phyloP scores from a whole-genome alignment of 2,329 filamentous ascomycete genomes.

The Aspergillus sp. region DNA sequence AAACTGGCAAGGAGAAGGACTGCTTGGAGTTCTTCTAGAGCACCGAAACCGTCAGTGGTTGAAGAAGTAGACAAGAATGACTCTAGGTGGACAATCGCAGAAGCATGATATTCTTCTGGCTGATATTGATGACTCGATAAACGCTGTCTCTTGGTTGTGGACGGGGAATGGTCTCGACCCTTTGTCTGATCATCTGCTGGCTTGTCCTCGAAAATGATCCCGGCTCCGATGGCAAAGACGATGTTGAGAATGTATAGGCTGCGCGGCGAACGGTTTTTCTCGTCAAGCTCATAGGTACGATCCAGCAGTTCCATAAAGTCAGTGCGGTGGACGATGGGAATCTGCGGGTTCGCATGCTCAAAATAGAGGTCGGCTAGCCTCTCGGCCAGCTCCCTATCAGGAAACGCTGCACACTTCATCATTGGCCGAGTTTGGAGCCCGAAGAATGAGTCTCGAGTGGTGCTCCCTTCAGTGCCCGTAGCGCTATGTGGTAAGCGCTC shows the following conservation, averaged over 20 bases:
- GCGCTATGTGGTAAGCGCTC: slow-evolving; percentile 53
- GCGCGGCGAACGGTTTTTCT: slow-evolving; percentile 67
- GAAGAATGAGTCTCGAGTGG: slow-evolving; percentile 95
- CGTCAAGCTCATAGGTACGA: slow-evolving; percentile 70
- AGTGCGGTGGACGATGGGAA: slow-evolving; percentile 83
- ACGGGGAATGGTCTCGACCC: slow-evolving; percentile 24
- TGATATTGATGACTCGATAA: slow-evolving; percentile 64
- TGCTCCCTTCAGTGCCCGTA: slow-evolving; percentile 63
- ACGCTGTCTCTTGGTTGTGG: slow-evolving; percentile 51
- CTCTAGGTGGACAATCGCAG: slow-evolving; percentile 88
- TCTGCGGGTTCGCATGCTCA: slow-evolving; percentile 93
- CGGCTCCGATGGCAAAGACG: slow-evolving; percentile 92
- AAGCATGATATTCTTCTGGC: slow-evolving; percentile 94
- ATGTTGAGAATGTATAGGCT: slow-evolving; percentile 96
- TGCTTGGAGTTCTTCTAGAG: slow-evolving; percentile 89
- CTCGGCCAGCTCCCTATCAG: slow-evolving; percentile 70
- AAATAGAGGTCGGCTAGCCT: slow-evolving; percentile 83
- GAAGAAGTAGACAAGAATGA: slow-evolving; percentile 72
- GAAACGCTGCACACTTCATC: slow-evolving; percentile 82
- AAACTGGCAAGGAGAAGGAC: slow-evolving; percentile 88
- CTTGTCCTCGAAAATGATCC: slow-evolving; percentile 73
- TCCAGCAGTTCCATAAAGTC: slow-evolving; percentile 91
- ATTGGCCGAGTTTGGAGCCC: slow-evolving; percentile 89
- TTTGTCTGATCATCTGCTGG: slow-evolving; percentile 25
- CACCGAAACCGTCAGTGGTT: slow-evolving; percentile 68